Conservation (phyloP, 2,329 filamentous ascomycete species). For the Phyllosticta paracitricarpa region DNA sequence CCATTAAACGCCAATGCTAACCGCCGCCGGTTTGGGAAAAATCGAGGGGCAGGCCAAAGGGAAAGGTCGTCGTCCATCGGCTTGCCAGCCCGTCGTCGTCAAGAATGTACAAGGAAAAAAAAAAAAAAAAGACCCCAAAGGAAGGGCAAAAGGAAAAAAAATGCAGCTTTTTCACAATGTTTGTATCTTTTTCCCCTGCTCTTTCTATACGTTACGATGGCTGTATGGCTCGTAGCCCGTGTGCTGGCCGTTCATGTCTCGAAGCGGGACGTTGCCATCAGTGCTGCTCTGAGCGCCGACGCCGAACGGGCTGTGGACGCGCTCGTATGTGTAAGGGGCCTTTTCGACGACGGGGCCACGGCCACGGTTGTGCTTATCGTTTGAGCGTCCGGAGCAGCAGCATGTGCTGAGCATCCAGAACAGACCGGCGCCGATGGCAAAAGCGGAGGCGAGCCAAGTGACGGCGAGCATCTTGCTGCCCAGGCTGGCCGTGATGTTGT, state of each 20-base stretch:
- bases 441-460: slow-evolving; percentile 71
- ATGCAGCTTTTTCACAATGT: neutral
- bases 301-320: slow-evolving; percentile 36
- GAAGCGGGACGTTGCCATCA: slow-evolving; percentile 1
- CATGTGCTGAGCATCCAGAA: slow-evolving; percentile 92
- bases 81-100: neutral
- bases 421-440: slow-evolving; percentile 62
- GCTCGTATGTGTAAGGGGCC: slow-evolving; percentile 52
- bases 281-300: neutral
- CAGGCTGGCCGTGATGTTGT: slow-evolving; percentile 58
- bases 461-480: slow-evolving; percentile 60
- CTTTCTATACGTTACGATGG: slow-evolving; percentile 1
- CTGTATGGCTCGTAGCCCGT: slow-evolving; percentile 10
- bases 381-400: slow-evolving; percentile 69
- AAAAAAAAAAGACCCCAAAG: neutral
- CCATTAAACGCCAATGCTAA: neutral
- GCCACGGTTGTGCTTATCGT: slow-evolving; percentile 17
- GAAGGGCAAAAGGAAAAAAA: neutral
- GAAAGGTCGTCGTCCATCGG: neutral
- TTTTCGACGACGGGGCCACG: slow-evolving; percentile 43
- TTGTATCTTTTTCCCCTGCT: neutral
- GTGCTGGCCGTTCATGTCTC: slow-evolving; percentile 9
- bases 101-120: neutral
- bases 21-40: neutral
- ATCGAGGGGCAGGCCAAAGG: neutral